A percentile compares a stretch with the other conserved stretches of the same genome.
Conservation (phyloP, 2,329 filamentous ascomycete genomes). For the Botrytis deweyae region DNA sequence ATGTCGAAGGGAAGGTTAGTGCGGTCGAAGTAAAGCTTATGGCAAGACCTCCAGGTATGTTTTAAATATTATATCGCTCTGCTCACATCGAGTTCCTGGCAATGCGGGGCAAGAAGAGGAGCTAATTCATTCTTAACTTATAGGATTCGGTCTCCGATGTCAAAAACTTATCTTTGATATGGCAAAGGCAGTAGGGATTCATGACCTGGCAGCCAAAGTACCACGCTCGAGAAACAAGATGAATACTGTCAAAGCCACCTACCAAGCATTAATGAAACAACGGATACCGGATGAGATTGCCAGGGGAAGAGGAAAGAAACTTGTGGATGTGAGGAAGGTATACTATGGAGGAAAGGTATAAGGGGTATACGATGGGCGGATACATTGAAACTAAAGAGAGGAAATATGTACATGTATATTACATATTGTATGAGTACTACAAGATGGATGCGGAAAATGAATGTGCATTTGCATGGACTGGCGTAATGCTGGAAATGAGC, state of each 20-base stretch:
- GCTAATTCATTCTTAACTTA: conserved; percentile 16
- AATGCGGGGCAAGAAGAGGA: background rate
- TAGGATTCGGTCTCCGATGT: conserved; percentile 91
- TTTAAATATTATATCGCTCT: background rate
- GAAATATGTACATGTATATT: conserved; percentile 21
- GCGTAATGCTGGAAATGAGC: conserved; percentile 2
- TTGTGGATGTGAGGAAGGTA: conserved; percentile 94
- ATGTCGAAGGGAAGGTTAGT: conserved; percentile 79
- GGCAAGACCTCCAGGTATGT: conserved; percentile 80
- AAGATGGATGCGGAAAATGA: conserved; percentile 8
- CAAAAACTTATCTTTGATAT: conserved; percentile 94
- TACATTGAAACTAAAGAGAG: background rate
- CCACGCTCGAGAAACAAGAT: conserved; percentile 89
- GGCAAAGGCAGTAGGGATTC: conserved; percentile 80
- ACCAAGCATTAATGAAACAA: conserved; percentile 79
- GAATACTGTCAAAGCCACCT: conserved; percentile 94
- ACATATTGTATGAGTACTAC: conserved; percentile 53
- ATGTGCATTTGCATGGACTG: conserved; percentile 29
- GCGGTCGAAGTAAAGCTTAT: conserved; percentile 83
- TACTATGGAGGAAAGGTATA: conserved; percentile 74
- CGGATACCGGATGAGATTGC: conserved; percentile 87
- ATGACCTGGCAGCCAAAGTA: conserved; percentile 81
- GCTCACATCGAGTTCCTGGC: background rate
- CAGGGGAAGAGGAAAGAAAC: conserved; percentile 84
- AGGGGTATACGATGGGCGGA: conserved; percentile 20